A percentile compares a stretch with the other conserved stretches of the same genome.
phyloP scores from a whole-genome alignment of 441 rosid genomes.

The Adansonia rubrostipa region DNA sequence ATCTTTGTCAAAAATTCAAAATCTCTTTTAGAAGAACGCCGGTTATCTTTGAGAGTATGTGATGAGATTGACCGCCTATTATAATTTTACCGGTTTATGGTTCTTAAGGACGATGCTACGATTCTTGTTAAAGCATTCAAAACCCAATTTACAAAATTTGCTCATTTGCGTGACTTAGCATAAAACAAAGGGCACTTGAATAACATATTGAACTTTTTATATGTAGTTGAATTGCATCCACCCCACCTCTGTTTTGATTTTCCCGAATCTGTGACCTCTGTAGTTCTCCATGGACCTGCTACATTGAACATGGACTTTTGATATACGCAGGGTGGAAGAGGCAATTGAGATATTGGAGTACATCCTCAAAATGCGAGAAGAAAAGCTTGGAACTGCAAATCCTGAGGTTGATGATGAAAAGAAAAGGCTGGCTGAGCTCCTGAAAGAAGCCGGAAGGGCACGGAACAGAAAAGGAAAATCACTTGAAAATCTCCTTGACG shows the following conservation, averaged over 20 bases:
- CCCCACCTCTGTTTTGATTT: background rate
- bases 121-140: background rate
- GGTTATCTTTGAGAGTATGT: background rate
- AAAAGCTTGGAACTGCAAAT: slow-evolving; percentile 49
- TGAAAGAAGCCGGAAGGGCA: slow-evolving; percentile 49
- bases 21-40: background rate
- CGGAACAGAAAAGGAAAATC: slow-evolving; percentile 41
- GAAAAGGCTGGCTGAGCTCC: slow-evolving; percentile 43
- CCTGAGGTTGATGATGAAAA: slow-evolving; percentile 44
- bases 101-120: background rate
- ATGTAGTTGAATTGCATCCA: background rate
- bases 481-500: slow-evolving; percentile 44
- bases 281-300: too few species aligned
- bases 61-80: background rate
- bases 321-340: slow-evolving; percentile 42
- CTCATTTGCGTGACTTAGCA: background rate
- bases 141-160: background rate
- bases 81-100: background rate
- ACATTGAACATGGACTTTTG: slow-evolving; percentile 15
- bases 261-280: background rate
- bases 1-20: background rate
- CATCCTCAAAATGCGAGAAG: slow-evolving; percentile 42
- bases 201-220: background rate
- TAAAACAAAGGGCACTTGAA: background rate
- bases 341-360: slow-evolving; percentile 52